phyloP scores from a whole-genome alignment of 306 rosid species.

The Begonia loranthoides region DNA sequence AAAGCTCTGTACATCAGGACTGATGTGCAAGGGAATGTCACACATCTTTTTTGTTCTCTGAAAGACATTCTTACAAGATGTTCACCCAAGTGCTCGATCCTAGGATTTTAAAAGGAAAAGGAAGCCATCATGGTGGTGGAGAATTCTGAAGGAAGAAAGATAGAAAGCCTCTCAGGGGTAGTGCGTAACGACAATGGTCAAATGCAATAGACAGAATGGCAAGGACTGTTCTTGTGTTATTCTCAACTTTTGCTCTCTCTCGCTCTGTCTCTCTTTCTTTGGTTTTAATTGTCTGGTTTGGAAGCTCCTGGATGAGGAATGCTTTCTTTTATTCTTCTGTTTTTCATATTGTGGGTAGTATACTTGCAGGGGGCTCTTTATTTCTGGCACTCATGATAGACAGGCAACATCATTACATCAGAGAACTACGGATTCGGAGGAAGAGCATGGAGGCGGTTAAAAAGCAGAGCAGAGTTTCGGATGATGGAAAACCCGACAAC shows the following conservation, averaged over 20 bases:
- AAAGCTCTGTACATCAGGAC: no score
- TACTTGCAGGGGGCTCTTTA: conserved; percentile 53
- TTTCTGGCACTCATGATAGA: conserved; percentile 81
- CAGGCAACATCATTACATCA: conserved; percentile 72
- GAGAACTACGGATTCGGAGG: conserved; percentile 76
- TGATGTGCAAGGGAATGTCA: no score
- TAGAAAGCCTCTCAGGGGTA: no score
- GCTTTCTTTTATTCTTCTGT: not conserved
- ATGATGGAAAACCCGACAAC: conserved; percentile 35
- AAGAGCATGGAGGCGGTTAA: conserved; percentile 72
- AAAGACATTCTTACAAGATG: no score
- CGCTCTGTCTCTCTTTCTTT: not conserved
- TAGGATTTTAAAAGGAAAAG: no score
- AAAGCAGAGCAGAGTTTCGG: conserved; percentile 51
- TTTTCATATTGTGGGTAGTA: conserved; percentile 9
- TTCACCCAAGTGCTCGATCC: no score
- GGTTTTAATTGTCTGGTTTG: not conserved
- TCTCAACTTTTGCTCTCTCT: not conserved
- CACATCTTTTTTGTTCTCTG: no score
- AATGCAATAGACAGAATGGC: not conserved
- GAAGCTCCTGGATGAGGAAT: not conserved
- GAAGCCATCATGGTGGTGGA: no score
- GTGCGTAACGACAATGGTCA: no score
- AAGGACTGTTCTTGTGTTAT: not conserved
- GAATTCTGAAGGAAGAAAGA: no score